These are phyloP conservation scores for Rhynchosporium secalis DNA, from an alignment of 2,329 filamentous ascomycete species.

Conservation along the genomic window DNA sequence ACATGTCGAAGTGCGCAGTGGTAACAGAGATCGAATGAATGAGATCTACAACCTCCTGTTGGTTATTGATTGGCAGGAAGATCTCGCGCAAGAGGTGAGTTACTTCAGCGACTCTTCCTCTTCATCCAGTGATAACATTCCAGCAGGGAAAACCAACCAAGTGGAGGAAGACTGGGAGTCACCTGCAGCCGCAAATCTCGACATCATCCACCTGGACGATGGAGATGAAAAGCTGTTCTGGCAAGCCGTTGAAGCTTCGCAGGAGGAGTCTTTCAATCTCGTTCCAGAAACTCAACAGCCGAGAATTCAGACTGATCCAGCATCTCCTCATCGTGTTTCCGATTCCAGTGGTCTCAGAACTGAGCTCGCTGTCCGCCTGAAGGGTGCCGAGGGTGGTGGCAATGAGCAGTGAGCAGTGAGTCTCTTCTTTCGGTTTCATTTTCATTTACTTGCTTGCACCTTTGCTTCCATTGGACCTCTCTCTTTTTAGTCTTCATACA, in stretches of 20 bases:
- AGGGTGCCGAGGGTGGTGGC: neutral
- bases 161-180: neutral
- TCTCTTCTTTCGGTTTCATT: no score
- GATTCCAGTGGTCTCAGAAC: neutral
- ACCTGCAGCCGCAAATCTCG: neutral
- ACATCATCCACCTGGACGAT: neutral
- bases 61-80: slow-evolving; percentile 3
- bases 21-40: neutral
- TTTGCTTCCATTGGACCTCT: no score
- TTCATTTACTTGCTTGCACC: no score
- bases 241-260: neutral
- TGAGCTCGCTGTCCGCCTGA: neutral
- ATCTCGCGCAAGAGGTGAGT: neutral
- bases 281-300: neutral
- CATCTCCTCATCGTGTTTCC: neutral
- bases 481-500: no score
- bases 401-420: neutral
- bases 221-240: neutral
- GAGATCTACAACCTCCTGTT: neutral
- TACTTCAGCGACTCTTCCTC: no score
- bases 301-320: neutral
- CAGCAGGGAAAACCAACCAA: no score
- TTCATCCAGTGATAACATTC: neutral
- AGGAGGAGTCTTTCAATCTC: neutral
- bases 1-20: neutral